Conservation (phyloP, 169 alveolate genomes). For the Theileria orientalis region DNA sequence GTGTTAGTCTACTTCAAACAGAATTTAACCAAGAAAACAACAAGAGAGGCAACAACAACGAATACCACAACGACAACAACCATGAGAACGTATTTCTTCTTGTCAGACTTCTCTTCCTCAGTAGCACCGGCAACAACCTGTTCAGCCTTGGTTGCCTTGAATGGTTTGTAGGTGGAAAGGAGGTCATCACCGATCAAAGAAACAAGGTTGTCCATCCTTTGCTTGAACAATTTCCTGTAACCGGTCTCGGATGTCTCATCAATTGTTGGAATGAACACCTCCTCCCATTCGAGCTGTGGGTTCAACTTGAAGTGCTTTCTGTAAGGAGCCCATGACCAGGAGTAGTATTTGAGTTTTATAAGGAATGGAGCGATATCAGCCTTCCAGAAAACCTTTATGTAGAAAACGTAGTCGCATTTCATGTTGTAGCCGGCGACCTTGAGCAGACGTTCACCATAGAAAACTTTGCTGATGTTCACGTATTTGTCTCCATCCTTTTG, state of each 20-base stretch:
- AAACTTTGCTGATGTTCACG: not conserved
- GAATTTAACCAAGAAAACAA: constrained; percentile 13
- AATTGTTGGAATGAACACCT: not conserved
- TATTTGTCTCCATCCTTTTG: not conserved
- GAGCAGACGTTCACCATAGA: constrained; percentile 9
- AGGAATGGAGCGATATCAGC: not conserved
- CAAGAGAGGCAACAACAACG: constrained; percentile 22
- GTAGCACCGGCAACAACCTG: not conserved
- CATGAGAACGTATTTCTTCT: constrained; percentile 21
- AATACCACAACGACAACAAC: constrained; percentile 14
- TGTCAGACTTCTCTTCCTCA: constrained; percentile 4
- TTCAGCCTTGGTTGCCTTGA: not conserved
- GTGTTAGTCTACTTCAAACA: constrained; percentile 4
- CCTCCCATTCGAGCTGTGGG: constrained; percentile 5
- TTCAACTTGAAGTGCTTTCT: constrained; percentile 3
- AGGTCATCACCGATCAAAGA: constrained; percentile 1
- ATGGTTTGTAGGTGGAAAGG: constrained; percentile 3
- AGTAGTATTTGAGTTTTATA: not conserved
- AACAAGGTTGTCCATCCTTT: not conserved
- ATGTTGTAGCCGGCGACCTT: not conserved
- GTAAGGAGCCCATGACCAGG: not conserved
- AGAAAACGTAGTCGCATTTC: not conserved
- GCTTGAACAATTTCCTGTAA: not conserved
- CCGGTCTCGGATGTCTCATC: not conserved
- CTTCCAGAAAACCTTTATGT: constrained; percentile 15